Base-by-base conservation (phyloP, 768 basidiomycete genomes). In the Rhizopogon roseolus region DNA sequence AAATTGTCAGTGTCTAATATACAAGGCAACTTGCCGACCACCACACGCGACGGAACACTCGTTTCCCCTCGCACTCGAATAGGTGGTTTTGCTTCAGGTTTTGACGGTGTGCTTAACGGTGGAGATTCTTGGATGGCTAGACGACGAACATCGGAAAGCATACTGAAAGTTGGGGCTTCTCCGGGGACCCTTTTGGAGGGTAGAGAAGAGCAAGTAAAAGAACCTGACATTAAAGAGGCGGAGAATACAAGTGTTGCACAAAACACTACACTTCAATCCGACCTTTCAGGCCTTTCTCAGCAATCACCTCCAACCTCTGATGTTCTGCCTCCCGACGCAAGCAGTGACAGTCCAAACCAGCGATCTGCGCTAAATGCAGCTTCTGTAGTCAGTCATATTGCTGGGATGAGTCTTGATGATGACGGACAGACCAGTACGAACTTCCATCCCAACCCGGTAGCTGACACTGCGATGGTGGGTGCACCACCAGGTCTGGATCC, bases 91-190 rank as follows among this genome's bases (percentile, higher is more conserved):
- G 72, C 77, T 19, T 72, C 81, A 52, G 79, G 79, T 53, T 88
- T 90, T 58, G 89, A 91, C 60, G 88, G 88, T n/a, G 80, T 90
- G 9, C 72, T 90, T 46, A 75, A 66, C 50, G 75, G 73, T 48
- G 84, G 82, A 44, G 88, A 90, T 50, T 80, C 85, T 29, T 88
- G 89, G 89, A 69, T 76, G 16, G 73, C 84, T 11, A 76, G 83
- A 59, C 78, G 84, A 60, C 81, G 86, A 37, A 69, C 79, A 56
- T 82, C 86, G n/a, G 81, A 82, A 56, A 75, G 77, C 34, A 70
- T 75, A 16, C 54, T 72, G 46, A 88, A 81, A 43, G 64, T 69
- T 56, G 66, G 67, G 46, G 32, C 32, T 25, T 60, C 68, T 67
- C 53, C 55, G 64, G 46, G 61, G 55, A 62, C 70, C 68, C 66